These are phyloP conservation scores for Penicillium alfredii DNA, from an alignment of 495 filamentous ascomycete genomes.

Conservation along the genomic window DNA sequence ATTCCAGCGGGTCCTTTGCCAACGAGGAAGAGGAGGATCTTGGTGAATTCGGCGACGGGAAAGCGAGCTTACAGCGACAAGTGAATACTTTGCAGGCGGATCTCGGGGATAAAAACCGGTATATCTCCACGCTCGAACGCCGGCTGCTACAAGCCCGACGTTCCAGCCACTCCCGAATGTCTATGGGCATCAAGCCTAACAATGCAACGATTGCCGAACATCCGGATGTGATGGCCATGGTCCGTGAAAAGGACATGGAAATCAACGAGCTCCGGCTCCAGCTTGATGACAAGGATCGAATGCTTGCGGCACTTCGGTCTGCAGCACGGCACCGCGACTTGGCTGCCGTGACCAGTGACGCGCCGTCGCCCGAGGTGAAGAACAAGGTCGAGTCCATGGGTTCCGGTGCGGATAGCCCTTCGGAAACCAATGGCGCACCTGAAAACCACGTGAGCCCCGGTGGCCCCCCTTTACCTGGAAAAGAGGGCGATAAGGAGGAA, in stretches of 20 bases:
- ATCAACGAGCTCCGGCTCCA: constrained; percentile 84
- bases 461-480: constrained; percentile 16
- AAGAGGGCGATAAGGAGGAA: constrained; percentile 29
- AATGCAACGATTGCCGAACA: constrained; percentile 58
- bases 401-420: constrained; percentile 27
- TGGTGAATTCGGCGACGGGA: constrained; percentile 81
- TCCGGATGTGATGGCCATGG: constrained; percentile 55
- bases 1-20: constrained; percentile 27
- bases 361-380: constrained; percentile 28
- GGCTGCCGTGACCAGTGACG: constrained; percentile 56
- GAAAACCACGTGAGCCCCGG: too few relatives aligned
- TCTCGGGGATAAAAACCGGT: constrained; percentile 89
- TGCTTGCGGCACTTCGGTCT: constrained; percentile 83
- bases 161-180: constrained; percentile 81
- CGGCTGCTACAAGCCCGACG: constrained; percentile 85
- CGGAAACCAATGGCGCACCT: constrained; percentile 4
- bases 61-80: constrained; percentile 71
- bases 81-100: constrained; percentile 88
- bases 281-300: constrained; percentile 92
- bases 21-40: constrained; percentile 68
- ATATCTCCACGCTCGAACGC: constrained; percentile 89
- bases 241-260: constrained; percentile 90
- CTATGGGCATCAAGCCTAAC: constrained; percentile 55
- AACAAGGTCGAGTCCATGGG: constrained; percentile 28
- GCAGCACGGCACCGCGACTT: constrained; percentile 81